Percentiles rank a stretch among this genome's conserved stretches.
phyloP scores from a whole-genome alignment of 768 basidiomycete genomes.

The Clitopilus hobsonii region DNA sequence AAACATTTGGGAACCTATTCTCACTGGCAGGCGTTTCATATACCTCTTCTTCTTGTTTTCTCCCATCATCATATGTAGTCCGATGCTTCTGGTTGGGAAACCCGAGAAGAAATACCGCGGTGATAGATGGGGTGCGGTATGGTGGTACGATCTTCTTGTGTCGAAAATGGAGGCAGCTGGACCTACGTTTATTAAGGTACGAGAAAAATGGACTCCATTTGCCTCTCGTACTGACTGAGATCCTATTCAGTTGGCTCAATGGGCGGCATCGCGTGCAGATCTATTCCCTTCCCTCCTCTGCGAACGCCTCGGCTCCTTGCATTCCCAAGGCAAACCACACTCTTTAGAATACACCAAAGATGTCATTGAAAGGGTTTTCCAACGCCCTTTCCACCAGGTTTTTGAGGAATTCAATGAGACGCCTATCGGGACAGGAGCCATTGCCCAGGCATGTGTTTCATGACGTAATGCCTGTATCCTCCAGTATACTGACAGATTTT shows the following conservation, averaged over 20 bases:
- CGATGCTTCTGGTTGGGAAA: slow-evolving; percentile 74
- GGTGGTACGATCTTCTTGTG: slow-evolving; percentile 95
- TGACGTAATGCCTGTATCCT: neutral
- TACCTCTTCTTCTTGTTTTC: slow-evolving; percentile 80
- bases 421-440: slow-evolving; percentile 98
- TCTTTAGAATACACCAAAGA: slow-evolving; percentile 71
- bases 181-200: slow-evolving; percentile 94
- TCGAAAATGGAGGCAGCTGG: slow-evolving; percentile 91
- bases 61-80: slow-evolving; percentile 79
- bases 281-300: slow-evolving; percentile 88
- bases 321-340: slow-evolving; percentile 86
- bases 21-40: slow-evolving; percentile 79
- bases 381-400: slow-evolving; percentile 77
- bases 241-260: slow-evolving; percentile 81
- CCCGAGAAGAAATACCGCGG: slow-evolving; percentile 53
- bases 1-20: slow-evolving; percentile 78
- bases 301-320: slow-evolving; percentile 76
- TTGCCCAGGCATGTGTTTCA: slow-evolving; percentile 66
- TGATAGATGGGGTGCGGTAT: slow-evolving; percentile 89
- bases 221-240: slow-evolving; percentile 7
- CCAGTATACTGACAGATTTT: neutral
- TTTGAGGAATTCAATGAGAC: slow-evolving; percentile 84
- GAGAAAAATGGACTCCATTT: slow-evolving; percentile 5
- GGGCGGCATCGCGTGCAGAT: slow-evolving; percentile 95
- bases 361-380: slow-evolving; percentile 82